Evolutionary conservation across 2,329 filamentous ascomycete genomes (phyloP), one percentile per base, ranked within the genome.

Genomic region (Pseudogymnoascus sp.): DNA sequence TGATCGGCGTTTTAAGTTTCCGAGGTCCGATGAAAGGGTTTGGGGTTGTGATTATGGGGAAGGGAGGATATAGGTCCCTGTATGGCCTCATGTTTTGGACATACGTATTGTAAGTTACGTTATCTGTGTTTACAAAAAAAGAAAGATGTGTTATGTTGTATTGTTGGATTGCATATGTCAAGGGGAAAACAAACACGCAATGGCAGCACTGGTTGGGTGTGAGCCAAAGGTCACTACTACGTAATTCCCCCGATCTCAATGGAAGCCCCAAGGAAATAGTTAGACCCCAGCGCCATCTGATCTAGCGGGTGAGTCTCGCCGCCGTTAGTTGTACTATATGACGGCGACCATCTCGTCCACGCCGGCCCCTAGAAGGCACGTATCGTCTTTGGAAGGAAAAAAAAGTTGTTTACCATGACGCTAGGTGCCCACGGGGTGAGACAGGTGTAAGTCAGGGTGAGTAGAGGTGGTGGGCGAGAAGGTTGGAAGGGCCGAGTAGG

Each of bases 281-380:
- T 50, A 18, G 43, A 11, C 25, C 43, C 43, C 25, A n/a, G 43
- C n/a, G 43, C 43, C 43, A 50, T 50, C 43, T 50, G 43, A 50
- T 50, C 43, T 50, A 50, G 43, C 43, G 25, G 43, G 25, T 12
- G 28, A 50, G 43, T 50, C 25, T 50, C 43, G n/a, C 43, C n/a
- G 43, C 25, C 25, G 5, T 30, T 30, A 30, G n/a, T 16, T 50
- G 4, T 50, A 50, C 25, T 50, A 50, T 32, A 50, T 50, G 43
- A 50, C 79, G 82, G 1, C 82, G 82, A 5, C 78, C 80, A 0
- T 0, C 76, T 83, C 4, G 73, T 71, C n/a, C 73, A 77, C 60
- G 84, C 83, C 63, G 67, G 75, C 43, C 43, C 43, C 43, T 16
- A 50, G 43, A 50, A 50, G 43, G 43, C 25, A 50, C 30, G 43